Evolutionary conservation across 2,329 filamentous ascomycete species (phyloP).

Genomic region (Colletotrichum sidae): DNA sequence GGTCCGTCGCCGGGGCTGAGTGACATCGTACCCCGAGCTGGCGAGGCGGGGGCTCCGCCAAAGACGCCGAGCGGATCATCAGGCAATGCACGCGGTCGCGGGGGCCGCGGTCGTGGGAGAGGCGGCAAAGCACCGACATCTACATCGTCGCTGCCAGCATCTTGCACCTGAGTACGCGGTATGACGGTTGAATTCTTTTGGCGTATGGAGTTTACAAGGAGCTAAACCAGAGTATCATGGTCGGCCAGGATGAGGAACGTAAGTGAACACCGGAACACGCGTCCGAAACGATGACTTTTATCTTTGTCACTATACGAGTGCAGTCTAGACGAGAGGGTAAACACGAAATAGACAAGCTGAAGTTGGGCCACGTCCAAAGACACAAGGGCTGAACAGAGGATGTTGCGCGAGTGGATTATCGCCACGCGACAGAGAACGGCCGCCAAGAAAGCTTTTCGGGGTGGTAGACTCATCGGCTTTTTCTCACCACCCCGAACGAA

Average conservation of each 20-base stretch:
- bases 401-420: too few relatives aligned
- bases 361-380: too few relatives aligned
- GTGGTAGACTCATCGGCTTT: too few relatives aligned
- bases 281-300: too few relatives aligned
- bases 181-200: background rate
- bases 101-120: constrained; percentile 28
- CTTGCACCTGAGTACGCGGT: constrained; percentile 3
- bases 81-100: constrained; percentile 19
- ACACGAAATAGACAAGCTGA: too few relatives aligned
- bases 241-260: background rate
- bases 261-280: too few relatives aligned
- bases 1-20: constrained; percentile 5
- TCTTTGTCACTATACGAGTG: too few relatives aligned
- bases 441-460: too few relatives aligned
- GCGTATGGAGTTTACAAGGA: background rate
- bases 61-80: constrained; percentile 18
- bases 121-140: constrained; percentile 29
- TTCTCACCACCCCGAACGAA: too few relatives aligned
- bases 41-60: constrained; percentile 8
- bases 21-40: background rate
- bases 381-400: too few relatives aligned
- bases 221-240: constrained; percentile 7
- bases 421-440: too few relatives aligned
- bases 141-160: background rate
- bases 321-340: too few relatives aligned